Percentiles rank a stretch among this genome's conserved stretches.
These are phyloP conservation scores for Aspergillus vadensis DNA, from an alignment of 2,329 filamentous ascomycete species.

Conservation along the genomic window DNA sequence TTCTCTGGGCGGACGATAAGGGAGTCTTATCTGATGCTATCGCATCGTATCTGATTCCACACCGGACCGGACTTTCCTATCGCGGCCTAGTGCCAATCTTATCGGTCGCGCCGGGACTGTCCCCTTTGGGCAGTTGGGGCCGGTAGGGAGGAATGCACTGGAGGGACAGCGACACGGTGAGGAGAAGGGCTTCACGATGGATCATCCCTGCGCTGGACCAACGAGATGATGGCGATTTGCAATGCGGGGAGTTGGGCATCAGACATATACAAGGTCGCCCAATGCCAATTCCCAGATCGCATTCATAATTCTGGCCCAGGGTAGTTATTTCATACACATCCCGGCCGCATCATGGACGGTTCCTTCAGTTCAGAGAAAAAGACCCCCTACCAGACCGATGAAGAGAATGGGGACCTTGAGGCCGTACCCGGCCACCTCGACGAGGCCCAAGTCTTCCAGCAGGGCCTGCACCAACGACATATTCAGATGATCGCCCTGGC, in stretches of 20 bases:
- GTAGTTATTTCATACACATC: neutral
- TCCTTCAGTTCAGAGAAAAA: constrained; percentile 1
- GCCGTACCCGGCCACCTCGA: constrained; percentile 24
- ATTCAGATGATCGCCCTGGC: constrained; percentile 44
- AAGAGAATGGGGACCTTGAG: constrained; percentile 20
- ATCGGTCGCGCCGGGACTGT: neutral
- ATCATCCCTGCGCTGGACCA: constrained; percentile 6
- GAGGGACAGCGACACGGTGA: no score
- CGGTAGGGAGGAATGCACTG: neutral
- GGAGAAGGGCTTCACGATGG: neutral
- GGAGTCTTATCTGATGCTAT: neutral
- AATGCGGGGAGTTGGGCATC: constrained; percentile 4
- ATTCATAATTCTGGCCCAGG: neutral
- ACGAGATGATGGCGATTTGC: neutral
- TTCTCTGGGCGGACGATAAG: neutral
- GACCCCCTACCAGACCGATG: neutral
- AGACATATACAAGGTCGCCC: neutral
- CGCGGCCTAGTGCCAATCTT: neutral
- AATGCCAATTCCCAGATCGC: neutral
- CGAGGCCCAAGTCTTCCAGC: constrained; percentile 24
- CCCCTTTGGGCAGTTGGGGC: neutral
- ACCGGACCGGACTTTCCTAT: constrained; percentile 1
- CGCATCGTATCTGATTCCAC: neutral
- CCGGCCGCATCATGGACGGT: neutral
- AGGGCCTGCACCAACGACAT: constrained; percentile 36